These are phyloP conservation scores for Choanephora cucurbitarum DNA, from an alignment of 371 early-diverging fungal species.

Conservation along the genomic window DNA sequence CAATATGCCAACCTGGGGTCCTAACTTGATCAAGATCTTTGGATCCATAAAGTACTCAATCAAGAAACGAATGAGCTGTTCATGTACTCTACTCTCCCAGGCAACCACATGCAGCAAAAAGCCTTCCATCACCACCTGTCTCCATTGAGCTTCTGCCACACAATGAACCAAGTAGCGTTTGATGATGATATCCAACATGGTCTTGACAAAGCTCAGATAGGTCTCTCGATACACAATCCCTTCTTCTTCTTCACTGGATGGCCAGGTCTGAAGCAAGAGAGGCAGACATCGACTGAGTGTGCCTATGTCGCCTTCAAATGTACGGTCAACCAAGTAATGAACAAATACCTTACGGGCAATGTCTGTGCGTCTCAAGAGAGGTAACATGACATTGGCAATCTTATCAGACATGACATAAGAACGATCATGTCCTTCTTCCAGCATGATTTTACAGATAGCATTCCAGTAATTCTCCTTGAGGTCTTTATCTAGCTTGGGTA, in stretches of 20 bases:
- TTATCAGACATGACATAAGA: conserved; percentile 15
- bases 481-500: conserved; percentile 47
- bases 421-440: conserved; percentile 32
- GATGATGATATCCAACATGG: conserved; percentile 42
- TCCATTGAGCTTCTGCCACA: conserved; percentile 42
- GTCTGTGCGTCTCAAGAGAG: conserved; percentile 40
- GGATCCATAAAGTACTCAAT: conserved; percentile 38
- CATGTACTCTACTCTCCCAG: conserved; percentile 44
- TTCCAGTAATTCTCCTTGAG: conserved; percentile 38
- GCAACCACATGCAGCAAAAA: conserved; percentile 48
- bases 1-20: conserved; percentile 32
- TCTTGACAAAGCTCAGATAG: conserved; percentile 53
- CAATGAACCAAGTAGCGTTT: conserved; percentile 48
- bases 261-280: conserved; percentile 41
- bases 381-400: conserved; percentile 7
- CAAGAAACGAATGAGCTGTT: conserved; percentile 44
- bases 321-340: conserved; percentile 53
- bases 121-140: conserved; percentile 42
- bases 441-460: conserved; percentile 29
- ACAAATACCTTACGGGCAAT: conserved; percentile 59
- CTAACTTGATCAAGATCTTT: conserved; percentile 27
- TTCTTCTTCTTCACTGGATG: conserved; percentile 31
- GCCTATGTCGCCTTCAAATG: conserved; percentile 41
- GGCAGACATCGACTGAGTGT: conserved; percentile 48
- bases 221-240: conserved; percentile 44